Percentiles rank a stretch among this genome's conserved stretches.
Evolutionary conservation across 2,329 filamentous ascomycete genomes (phyloP).

Genomic region (Orbilia ellipsospora): DNA sequence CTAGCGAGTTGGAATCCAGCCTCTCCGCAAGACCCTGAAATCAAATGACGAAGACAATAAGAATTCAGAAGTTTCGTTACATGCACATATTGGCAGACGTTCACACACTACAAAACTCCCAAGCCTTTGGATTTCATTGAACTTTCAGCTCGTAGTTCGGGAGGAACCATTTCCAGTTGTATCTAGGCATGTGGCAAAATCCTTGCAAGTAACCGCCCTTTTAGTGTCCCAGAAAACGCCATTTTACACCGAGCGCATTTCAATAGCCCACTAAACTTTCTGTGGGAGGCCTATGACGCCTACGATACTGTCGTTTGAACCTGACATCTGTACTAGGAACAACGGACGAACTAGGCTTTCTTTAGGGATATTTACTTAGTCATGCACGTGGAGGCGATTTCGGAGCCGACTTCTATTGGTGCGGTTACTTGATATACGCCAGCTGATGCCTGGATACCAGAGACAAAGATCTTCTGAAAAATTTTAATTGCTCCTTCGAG

Average conservation of each 20-base stretch:
- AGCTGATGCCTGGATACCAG: slow-evolving; percentile 29
- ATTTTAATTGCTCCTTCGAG: slow-evolving; percentile 8
- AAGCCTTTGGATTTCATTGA: too few species aligned
- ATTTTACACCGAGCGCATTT: slow-evolving; percentile 3
- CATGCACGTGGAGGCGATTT: slow-evolving; percentile 44
- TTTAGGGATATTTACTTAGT: slow-evolving; percentile 23
- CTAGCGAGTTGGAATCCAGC: slow-evolving; percentile 30
- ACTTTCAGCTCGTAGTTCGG: too few species aligned
- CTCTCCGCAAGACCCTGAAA: slow-evolving; percentile 43
- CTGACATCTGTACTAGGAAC: slow-evolving; percentile 25
- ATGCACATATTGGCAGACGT: too few species aligned
- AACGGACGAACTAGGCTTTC: slow-evolving; percentile 17
- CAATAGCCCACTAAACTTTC: slow-evolving; percentile 18
- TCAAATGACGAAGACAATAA: slow-evolving; percentile 41
- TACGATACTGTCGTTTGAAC: slow-evolving; percentile 4
- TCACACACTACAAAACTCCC: slow-evolving; percentile 3
- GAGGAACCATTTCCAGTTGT: too few species aligned
- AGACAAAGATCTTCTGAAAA: slow-evolving; percentile 12
- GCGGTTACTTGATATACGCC: slow-evolving; percentile 16
- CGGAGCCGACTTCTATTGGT: slow-evolving; percentile 52
- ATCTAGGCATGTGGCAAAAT: too few species aligned
- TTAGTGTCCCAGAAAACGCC: too few species aligned
- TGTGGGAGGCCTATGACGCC: slow-evolving; percentile 32
- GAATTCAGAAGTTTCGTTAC: background rate
- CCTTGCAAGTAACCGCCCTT: too few species aligned